Evolutionary conservation across 495 filamentous ascomycete genomes (phyloP), one percentile per base, ranked within the genome.

Genomic region (Talaromyces adpressus): DNA sequence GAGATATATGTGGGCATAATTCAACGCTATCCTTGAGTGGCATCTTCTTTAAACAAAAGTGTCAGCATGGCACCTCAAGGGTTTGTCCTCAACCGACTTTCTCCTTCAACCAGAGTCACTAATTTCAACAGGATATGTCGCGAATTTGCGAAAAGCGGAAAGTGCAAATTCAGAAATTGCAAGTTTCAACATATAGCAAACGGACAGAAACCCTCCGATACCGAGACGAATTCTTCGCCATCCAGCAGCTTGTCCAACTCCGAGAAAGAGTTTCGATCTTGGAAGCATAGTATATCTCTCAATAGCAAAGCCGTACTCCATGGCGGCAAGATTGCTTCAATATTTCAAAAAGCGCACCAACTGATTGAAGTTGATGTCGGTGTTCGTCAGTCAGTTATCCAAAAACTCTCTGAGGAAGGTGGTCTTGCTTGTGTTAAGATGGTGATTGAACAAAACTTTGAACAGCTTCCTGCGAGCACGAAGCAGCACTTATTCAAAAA

Each of bases 401-500:
- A 64, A 22, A 59, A 45, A 49, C 67, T 76, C 8, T 63, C 72
- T 22, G 61, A 45, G 9, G 74, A 76, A 61, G 64, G 63, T 23
- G 72, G 72, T 16, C 58, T 75, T 39, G 63, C 49, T 47, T 34
- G 68, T 11, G 67, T 76, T 16, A 65, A 69, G 59, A 68, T 70
- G 30, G 51, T 73, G 27, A 61, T 75, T 4, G 39, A 73, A 52
- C 65, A 62, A 9, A 64, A 72, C 8, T 71, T 68, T 29, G 45
- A 62, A 22, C n/a, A 41, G 2, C 66, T 74, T 14, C 52, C 72
- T 23, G 14, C 29, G 20, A 47, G 63, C 59, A 64, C 64, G 45
- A 74, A 68, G 49, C 47, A 65, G 30, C 22, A 39, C 58, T 54
- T 73, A n/a, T 79, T 79, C 66, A 64, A 47, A 52, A 70, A 67